Evolutionary conservation across 164 flowering plant species (phyloP).

Genomic region (Stephania cephalantha): DNA sequence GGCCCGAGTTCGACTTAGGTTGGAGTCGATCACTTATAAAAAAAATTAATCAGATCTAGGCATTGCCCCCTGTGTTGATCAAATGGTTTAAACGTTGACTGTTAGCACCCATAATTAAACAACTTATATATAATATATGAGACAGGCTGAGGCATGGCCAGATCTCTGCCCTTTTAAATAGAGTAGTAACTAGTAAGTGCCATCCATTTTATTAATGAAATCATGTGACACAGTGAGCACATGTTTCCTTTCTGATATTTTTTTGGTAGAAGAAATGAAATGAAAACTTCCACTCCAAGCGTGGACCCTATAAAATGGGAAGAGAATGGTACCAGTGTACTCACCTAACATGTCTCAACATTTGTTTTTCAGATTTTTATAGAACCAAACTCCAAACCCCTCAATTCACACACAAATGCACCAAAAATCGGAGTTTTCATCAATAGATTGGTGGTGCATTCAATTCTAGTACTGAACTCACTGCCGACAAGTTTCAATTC

Average conservation of each 20-base stretch:
- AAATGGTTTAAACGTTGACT: neutral
- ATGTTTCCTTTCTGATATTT: neutral
- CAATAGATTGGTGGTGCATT: too few species aligned
- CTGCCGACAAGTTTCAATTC: neutral
- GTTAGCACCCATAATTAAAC: neutral
- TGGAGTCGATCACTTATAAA: too few species aligned
- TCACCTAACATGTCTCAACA: neutral
- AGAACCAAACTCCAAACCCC: too few species aligned
- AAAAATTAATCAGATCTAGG: neutral
- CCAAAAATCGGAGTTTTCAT: too few species aligned
- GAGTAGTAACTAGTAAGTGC: neutral
- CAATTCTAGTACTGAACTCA: neutral
- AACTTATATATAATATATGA: neutral
- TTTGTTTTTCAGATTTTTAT: neutral
- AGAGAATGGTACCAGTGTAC: constrained; percentile 1
- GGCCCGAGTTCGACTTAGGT: too few species aligned
- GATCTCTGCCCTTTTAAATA: neutral
- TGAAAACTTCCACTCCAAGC: neutral
- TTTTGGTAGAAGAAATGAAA: neutral
- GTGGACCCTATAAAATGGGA: neutral
- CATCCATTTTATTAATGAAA: neutral
- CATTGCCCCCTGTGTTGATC: neutral
- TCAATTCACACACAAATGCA: too few species aligned
- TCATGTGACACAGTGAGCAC: neutral
- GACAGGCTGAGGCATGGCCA: neutral